phyloP scores from a whole-genome alignment of 805 yeast species.

The Yarrowia sp. region DNA sequence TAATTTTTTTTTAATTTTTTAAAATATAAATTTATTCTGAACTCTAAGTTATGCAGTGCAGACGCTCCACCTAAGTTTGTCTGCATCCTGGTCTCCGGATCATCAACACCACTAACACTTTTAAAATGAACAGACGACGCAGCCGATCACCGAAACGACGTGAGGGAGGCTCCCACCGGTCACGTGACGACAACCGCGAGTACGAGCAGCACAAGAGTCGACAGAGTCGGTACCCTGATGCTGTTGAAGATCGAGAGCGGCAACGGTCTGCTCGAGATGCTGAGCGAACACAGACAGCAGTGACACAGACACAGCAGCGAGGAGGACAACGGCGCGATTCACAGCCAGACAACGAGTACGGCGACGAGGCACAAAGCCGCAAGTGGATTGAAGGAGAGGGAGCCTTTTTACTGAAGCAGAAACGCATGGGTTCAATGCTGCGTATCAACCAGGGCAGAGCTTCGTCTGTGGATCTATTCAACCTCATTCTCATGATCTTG shows the following conservation, averaged over 20 bases:
- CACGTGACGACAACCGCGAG: background rate
- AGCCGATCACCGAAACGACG: background rate
- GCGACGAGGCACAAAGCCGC: slow-evolving; percentile 5
- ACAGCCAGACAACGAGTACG: background rate
- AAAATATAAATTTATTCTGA: background rate
- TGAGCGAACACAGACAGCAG: background rate
- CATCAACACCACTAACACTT: background rate
- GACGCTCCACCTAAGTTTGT: background rate
- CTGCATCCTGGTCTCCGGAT: no score
- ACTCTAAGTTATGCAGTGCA: background rate
- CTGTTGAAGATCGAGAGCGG: slow-evolving; percentile 4
- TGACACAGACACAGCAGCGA: background rate
- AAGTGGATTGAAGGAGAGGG: slow-evolving; percentile 38
- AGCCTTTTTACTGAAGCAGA: slow-evolving; percentile 36
- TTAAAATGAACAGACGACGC: background rate
- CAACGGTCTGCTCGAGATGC: background rate
- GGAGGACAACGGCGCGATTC: background rate
- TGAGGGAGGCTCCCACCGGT: background rate
- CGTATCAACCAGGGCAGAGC: slow-evolving; percentile 36
- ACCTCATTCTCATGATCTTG: slow-evolving; percentile 28
- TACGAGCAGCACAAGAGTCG: background rate
- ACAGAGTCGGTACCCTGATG: background rate
- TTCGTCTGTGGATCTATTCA: slow-evolving; percentile 34
- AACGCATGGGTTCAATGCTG: slow-evolving; percentile 36
- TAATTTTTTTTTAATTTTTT: background rate